Base-by-base conservation (phyloP, 306 rosid species). In the Fragaria vesca region DNA sequence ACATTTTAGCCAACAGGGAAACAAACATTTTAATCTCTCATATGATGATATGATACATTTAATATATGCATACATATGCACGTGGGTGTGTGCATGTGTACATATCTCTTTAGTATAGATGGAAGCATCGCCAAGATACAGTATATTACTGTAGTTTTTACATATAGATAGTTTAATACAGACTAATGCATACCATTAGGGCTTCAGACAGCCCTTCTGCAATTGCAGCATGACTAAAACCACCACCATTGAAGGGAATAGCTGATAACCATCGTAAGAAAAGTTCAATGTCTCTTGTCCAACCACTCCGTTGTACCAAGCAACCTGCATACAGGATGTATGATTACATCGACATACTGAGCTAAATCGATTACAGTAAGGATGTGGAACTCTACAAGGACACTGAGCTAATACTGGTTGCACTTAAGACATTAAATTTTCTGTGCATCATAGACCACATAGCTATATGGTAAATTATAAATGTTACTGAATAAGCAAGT, bases 161-260 rank as follows among this genome's bases (percentile, higher is more conserved):
- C 1, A 9, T 48, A 17, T 5, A 12, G 36, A 17, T 71, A 8
- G 43, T 26, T 16, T 16, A 71, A 28, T 2, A 73, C 17, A 17
- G 34, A 38, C 55, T 74, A 68, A 54, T 63, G n/a, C 83, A 72
- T 81, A 91, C 99, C 99, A 93, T 91, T 52, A 95, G 77, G 81
- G 97, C 97, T 87, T 93, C 99, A 80, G 97, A 84, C 66, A 95
- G 96, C 82, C 99, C 99, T 87, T 95, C 99, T n/a, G 96, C 97
- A 78, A 93, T 88, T 75, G 99, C 99, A 71, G 88, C 96, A 51
- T 95, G 97, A 87, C 81, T 76, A 83, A 93, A 93, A 75, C 97
- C 99, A 73, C 97, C 99, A 12, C 99, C 94, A 24, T 24, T 75
- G 84, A 95, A 91, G 76, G 97, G 91, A 78, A 95, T 70, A 38